Percentiles rank a stretch among this genome's conserved stretches.
Evolutionary conservation across 2,329 filamentous ascomycete species (phyloP).

Genomic region (Curvularia hawaiiensis): DNA sequence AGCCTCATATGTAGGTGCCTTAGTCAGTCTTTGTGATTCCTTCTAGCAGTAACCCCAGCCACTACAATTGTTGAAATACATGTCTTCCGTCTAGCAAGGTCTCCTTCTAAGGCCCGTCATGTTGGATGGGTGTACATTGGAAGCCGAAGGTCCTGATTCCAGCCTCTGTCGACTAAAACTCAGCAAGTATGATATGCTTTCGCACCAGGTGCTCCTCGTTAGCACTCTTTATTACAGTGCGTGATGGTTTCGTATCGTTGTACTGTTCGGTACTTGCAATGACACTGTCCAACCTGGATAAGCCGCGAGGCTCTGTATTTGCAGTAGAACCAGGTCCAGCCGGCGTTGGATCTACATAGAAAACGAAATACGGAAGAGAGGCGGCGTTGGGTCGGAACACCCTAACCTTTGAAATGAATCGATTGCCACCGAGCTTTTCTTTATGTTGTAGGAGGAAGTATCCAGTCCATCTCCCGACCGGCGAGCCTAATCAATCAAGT

Average conservation of each 20-base stretch:
- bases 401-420: conserved; percentile 17
- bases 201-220: conserved; percentile 1
- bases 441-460: conserved; percentile 23
- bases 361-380: conserved; percentile 13
- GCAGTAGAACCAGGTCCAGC: not conserved
- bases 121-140: not conserved
- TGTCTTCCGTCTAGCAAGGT: not conserved
- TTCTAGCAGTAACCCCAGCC: not conserved
- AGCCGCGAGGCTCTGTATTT: not conserved
- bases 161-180: not conserved
- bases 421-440: conserved; percentile 11
- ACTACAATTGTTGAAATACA: not conserved
- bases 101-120: not conserved
- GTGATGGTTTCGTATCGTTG: not conserved
- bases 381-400: conserved; percentile 5
- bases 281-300: not conserved
- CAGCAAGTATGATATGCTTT: conserved; percentile 3
- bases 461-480: conserved; percentile 13
- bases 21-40: conserved; percentile 1
- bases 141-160: not conserved
- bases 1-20: not conserved
- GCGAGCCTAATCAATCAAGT: conserved; percentile 10
- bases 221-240: not conserved
- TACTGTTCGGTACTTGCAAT: not conserved
- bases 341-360: conserved; percentile 11